Base-by-base conservation (phyloP, 169 alveolate species). In the Eimeria mitis region DNA sequence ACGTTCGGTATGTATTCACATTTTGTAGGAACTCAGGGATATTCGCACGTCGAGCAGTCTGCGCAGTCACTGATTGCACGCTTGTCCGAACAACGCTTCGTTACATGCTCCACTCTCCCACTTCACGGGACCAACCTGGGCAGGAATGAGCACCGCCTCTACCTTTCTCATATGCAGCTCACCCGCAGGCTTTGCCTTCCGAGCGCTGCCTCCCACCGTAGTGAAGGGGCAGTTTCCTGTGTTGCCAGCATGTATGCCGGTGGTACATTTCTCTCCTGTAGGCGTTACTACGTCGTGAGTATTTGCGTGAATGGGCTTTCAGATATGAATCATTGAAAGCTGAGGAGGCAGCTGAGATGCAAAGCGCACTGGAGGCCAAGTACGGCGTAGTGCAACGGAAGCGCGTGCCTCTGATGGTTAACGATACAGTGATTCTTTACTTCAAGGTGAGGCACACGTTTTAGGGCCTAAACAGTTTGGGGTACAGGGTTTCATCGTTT, bases 331-430 rank as follows among this genome's bases (percentile, higher is more conserved):
- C 92, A n/a, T 42, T 87, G 81, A 87, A 87, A 34, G 92, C 65
- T 37, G 92, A 87, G 63, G 92, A 87, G 81, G 92, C 63, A 14
- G 79, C 92, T 13, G 92, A 87, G 81, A 87, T 87, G 92, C 92
- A 87, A 54, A 61, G 54, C 9, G 92, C 81, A 1, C 71, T 87
- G 81, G 81, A 87, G 52, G 92, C 92, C 59, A 87, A 87, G 19
- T 87, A 87, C 54, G 92, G 92, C 79, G 92, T 87, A 5, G 81
- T 61, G 83, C 78, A 59, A 31, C 78, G 81, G 47, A 87, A 87
- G 52, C 92, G 92, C n/a, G 92, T 87, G 47, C 92, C 78, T 25
- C 44, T 87, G 92, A 63, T 63, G 92, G 92, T 87, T 23, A 87
- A 87, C 54, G 92, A 87, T 61, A 87, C 92, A 25, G 92, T 87